Evolutionary conservation across 169 alveolate genomes (phyloP).

Genomic region (Plasmodium reichenowi): DNA sequence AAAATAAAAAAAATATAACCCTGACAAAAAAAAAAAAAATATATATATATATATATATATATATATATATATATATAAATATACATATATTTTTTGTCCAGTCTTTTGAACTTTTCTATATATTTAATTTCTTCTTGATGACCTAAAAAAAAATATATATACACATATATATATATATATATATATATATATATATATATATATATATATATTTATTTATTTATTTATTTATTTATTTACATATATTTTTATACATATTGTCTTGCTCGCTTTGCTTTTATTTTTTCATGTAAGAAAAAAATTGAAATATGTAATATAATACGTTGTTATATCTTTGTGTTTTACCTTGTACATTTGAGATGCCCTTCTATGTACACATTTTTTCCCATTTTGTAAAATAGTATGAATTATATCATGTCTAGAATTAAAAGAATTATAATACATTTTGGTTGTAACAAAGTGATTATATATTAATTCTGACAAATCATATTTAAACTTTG

Average conservation of each 20-base stretch:
- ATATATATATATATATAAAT: too few species aligned
- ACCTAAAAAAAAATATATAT: constrained; percentile 16
- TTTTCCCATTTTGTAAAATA: constrained; percentile 38
- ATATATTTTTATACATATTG: too few species aligned
- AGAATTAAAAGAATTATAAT: constrained; percentile 5
- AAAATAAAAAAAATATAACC: too few species aligned
- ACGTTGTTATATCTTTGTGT: too few species aligned
- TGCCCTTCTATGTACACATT: constrained; percentile 25
- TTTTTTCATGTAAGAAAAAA: not conserved
- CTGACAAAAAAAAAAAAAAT: too few species aligned
- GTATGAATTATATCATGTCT: constrained; percentile 14
- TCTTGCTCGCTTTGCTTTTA: not conserved
- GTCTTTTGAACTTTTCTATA: not conserved
- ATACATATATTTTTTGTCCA: too few species aligned
- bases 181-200: not conserved
- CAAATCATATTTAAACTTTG: constrained; percentile 40
- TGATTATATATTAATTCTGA: constrained; percentile 32
- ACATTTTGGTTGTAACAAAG: constrained; percentile 11
- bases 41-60: too few species aligned
- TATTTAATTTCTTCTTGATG: constrained; percentile 42
- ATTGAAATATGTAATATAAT: not conserved
- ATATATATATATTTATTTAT: not conserved
- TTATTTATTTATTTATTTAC: not conserved
- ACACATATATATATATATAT: not conserved
- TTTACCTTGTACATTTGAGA: constrained; percentile 30